Percentiles rank a stretch among this genome's conserved stretches.
phyloP scores from a whole-genome alignment of 257 asterid genomes.

The Anisodus acutangulus region DNA sequence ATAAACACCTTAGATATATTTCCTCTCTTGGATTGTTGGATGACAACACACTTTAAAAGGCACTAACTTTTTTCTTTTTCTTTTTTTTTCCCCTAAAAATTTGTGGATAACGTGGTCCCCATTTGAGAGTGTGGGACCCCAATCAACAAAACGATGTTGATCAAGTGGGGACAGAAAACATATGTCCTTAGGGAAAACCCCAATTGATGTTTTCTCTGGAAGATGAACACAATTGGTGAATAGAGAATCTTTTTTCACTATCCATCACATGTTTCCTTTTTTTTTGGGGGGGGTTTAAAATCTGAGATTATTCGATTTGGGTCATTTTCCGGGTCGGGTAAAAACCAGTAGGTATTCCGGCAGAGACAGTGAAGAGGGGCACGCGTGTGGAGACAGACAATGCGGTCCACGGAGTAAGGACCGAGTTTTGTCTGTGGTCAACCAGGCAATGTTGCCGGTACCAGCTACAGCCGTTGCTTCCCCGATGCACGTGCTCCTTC shows the following conservation, averaged over 20 bases:
- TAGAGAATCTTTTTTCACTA: slow-evolving; percentile 28
- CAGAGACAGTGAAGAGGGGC: slow-evolving; percentile 20
- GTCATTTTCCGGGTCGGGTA: neutral
- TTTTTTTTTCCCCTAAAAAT: neutral
- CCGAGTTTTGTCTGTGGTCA: slow-evolving; percentile 58
- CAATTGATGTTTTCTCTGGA: neutral
- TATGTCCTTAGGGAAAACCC: neutral
- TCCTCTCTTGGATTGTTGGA: neutral
- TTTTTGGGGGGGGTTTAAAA: neutral
- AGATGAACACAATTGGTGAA: slow-evolving; percentile 37
- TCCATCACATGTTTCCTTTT: neutral
- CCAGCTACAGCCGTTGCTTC: slow-evolving; percentile 37
- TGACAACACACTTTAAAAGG: neutral
- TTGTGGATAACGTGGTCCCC: slow-evolving; percentile 21
- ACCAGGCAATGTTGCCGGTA: slow-evolving; percentile 54
- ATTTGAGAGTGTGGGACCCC: neutral
- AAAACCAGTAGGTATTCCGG: neutral
- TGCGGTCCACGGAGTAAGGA: slow-evolving; percentile 32
- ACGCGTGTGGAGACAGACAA: slow-evolving; percentile 34
- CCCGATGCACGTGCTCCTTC: slow-evolving; percentile 56
- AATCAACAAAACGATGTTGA: slow-evolving; percentile 38
- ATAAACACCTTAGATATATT: neutral
- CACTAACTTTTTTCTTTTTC: neutral
- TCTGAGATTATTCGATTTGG: neutral
- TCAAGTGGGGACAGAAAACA: slow-evolving; percentile 35